Base-by-base conservation (phyloP, 345 rosid species). In the Eucalyptus victrix region DNA sequence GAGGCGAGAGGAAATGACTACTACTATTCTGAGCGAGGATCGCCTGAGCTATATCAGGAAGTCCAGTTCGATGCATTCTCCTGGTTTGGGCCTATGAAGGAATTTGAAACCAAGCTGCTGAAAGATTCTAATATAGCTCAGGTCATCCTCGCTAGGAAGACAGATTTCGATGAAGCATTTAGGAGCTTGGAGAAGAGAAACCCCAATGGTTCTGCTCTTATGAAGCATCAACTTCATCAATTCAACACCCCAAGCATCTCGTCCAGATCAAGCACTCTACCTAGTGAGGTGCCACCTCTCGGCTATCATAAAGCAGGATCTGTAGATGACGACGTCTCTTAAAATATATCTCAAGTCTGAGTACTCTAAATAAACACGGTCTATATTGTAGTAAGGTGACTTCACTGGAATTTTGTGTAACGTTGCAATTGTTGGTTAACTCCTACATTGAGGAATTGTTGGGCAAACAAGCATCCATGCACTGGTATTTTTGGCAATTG, bases 301-400 rank as follows among this genome's bases (percentile, higher is more conserved):
- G 95, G 95, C 88, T 89, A 23, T 94, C 37, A 97, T 97, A 88
- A 93, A 93, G 93, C 92, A 95, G 91, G 96, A 97, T 92, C 92
- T 96, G 62, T 95, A 95, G 94, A 96, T 94, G 95, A 95, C 94
- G 96, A 96, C 95, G 21, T 90, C 62, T 3, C 62, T 56, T 56
- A 56, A 56, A 56, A 24, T 56, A 56, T 56, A 24, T 56, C 62
- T 56, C 14, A 0, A 56, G 30, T 24, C 1, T 24, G 6, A 56
- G 62, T 24, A 56, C 30, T 24, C 30, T 56, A 1, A 24, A 24
- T 56, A 56, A 56, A 24, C 62, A 56, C 30, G 3, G 30, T 56
- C 30, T 24, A 21, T 54, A 54, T 54, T 54, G 26, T 54, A 23
- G 28, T 56, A 23, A 23, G 28, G 30, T 56, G 13, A 56, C 30